Evolutionary conservation across 2,329 filamentous ascomycete species (phyloP), one percentile per base, ranked within the genome.

Genomic region (Boeremia lycopersici): DNA sequence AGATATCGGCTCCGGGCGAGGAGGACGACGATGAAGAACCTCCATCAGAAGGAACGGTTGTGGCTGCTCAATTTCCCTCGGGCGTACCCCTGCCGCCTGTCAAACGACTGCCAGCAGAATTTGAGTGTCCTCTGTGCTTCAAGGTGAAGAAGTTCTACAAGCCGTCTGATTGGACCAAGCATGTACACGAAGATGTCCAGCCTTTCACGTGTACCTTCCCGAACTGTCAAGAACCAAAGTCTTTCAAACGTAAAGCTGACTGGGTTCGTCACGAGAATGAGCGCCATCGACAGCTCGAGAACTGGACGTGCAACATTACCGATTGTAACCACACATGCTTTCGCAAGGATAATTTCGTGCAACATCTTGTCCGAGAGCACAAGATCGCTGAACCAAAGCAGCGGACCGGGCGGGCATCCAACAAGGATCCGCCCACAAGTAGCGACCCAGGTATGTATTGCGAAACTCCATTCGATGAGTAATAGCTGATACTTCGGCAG

Each of bases 181-280:
- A 97, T 69, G 90, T 97, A 0, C 91, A 96, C 65, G 93, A 96
- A 75, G 93, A 97, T 71, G 86, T 96, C 1, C 90, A 95, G 70
- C 93, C 93, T 0, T 96, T 96, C 64, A 96, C 91, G 3, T 97
- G 93, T 75, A 96, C 92, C 0, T 96, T 93, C 78, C 86, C 89
- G 2, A 82, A 86, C 45, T 96, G 93, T 70, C 84, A 84, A 8
- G 91, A 96, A 42, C 87, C 90, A 15, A 96, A 96, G 75, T 92
- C 91, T 31, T 97, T 96, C 80, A 96, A 96, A 76, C 86, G 92
- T 42, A 97, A 96, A 76, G 93, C 93, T 12, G 93, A 97, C 71
- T 97, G 93, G 93, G 91, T 96, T 19, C 85, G 93, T 28, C 93
- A 97, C 68, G 93, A 96, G 72, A 96, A 93, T 64, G 93, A 97